Conservation (phyloP, 345 rosid genomes). For the Raphanus sativus region DNA sequence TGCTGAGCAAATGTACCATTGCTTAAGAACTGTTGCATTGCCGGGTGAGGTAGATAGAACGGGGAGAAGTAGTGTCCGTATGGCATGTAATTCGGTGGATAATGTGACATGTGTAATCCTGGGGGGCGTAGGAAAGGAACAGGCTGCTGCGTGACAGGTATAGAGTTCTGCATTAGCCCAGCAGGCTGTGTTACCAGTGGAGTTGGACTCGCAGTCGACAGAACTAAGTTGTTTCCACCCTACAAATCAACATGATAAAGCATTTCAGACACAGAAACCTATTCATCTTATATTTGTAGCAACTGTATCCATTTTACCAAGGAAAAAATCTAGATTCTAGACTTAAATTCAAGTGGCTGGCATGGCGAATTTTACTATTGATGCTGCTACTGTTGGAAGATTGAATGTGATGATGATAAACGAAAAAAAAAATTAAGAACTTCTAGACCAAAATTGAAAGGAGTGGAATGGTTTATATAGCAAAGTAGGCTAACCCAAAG, state of each 20-base stretch:
- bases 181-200: conserved; percentile 74
- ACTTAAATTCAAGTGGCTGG: too few relatives aligned
- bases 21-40: conserved; percentile 72
- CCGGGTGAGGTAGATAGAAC: conserved; percentile 71
- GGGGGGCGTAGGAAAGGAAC: conserved; percentile 84
- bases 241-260: conserved; percentile 42
- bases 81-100: conserved; percentile 78
- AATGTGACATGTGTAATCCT: conserved; percentile 74
- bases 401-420: too few relatives aligned
- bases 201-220: conserved; percentile 69
- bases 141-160: conserved; percentile 78
- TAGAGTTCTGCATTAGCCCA: conserved; percentile 80
- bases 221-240: conserved; percentile 71
- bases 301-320: too few relatives aligned
- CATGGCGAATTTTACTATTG: too few relatives aligned
- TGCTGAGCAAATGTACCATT: conserved; percentile 84
- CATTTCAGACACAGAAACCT: conserved; percentile 20
- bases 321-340: too few relatives aligned
- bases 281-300: too few relatives aligned
- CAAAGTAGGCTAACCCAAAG: not conserved
- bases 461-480: not conserved
- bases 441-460: not conserved
- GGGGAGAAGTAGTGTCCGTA: conserved; percentile 80
- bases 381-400: too few relatives aligned
- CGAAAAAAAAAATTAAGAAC: not conserved